Conservation (phyloP, 177 flowering plant genomes). For the Vitis hybrid region DNA sequence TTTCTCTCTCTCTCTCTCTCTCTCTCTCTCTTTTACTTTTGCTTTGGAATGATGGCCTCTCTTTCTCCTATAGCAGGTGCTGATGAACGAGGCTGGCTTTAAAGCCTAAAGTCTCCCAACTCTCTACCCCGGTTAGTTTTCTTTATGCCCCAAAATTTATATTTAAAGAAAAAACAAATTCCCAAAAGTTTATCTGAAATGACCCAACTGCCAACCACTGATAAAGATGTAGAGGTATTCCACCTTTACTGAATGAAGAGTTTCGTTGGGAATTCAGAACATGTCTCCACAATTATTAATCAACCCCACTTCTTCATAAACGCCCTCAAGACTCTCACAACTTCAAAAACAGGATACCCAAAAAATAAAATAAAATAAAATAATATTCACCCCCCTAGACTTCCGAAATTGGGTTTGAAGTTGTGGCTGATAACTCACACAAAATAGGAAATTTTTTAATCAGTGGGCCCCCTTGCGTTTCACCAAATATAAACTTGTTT, state of each 20-base stretch:
- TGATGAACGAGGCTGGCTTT: constrained; percentile 16
- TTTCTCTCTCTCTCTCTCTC: neutral
- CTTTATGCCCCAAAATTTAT: constrained; percentile 13
- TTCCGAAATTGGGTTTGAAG: constrained; percentile 3
- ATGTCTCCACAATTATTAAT: neutral
- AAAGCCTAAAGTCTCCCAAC: neutral
- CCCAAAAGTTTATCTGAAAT: constrained; percentile 12
- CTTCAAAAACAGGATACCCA: no score
- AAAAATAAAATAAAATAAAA: no score
- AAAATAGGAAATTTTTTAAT: no score
- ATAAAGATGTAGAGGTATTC: constrained; percentile 7
- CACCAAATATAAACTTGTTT: no score
- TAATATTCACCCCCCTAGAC: neutral
- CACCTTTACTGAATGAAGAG: constrained; percentile 9
- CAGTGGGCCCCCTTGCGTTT: no score
- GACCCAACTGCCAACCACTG: constrained; percentile 32
- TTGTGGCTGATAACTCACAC: no score
- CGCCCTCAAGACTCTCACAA: no score
- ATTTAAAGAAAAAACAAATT: neutral
- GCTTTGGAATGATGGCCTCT: constrained; percentile 29
- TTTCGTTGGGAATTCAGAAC: constrained; percentile 5
- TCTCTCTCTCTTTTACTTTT: constrained; percentile 21
- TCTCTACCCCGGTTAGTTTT: constrained; percentile 7
- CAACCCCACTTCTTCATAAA: constrained; percentile 8
- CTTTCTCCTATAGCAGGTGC: constrained; percentile 10